A percentile compares a stretch with the other conserved stretches of the same genome.
Evolutionary conservation across 805 yeast species (phyloP).

Genomic region (Dipodascus albidus): DNA sequence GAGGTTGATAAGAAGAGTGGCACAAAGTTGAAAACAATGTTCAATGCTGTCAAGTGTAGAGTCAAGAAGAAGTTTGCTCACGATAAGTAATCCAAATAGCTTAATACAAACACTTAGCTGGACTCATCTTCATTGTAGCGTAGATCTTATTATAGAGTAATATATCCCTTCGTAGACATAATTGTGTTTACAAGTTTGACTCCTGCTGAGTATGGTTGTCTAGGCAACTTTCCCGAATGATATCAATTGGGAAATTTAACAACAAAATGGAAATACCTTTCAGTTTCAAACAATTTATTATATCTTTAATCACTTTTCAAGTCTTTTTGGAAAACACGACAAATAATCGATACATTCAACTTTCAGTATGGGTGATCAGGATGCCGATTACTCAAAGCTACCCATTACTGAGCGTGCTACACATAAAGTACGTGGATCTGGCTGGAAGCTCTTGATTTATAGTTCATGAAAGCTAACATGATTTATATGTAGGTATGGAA

Average conservation of each 20-base stretch:
- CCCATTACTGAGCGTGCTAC: slow-evolving; percentile 55
- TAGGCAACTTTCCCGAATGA: background rate
- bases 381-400: slow-evolving; percentile 49
- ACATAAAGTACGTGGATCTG: slow-evolving; percentile 35
- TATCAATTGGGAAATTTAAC: background rate
- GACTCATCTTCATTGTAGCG: no score
- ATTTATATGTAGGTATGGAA: slow-evolving; percentile 48
- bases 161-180: no score
- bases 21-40: background rate
- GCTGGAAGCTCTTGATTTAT: no score
- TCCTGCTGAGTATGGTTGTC: no score
- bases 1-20: background rate
- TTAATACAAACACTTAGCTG: background rate
- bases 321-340: background rate
- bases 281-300: slow-evolving; percentile 6
- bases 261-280: background rate
- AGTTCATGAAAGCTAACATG: background rate
- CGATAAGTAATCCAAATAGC: background rate
- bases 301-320: no score
- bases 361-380: slow-evolving; percentile 24
- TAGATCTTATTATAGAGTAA: no score
- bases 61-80: background rate
- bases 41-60: background rate
- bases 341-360: background rate
- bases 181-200: no score